Evolutionary conservation across 176 grass and related monocot species (phyloP).

Genomic region (Lolium multiflorum): DNA sequence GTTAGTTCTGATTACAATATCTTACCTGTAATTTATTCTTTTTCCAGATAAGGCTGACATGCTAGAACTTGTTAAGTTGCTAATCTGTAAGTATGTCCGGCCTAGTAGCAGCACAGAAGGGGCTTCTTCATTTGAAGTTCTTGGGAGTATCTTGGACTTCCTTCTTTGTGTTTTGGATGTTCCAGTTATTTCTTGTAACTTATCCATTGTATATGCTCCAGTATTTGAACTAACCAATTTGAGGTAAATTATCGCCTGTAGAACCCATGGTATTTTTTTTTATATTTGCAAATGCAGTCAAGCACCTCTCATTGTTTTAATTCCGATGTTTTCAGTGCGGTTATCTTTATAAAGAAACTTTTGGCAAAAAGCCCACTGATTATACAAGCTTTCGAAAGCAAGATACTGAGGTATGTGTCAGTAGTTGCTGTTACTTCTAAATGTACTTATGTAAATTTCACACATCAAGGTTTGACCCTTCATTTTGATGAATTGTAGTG

Average conservation of each 20-base stretch:
- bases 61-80: constrained; percentile 60
- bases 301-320: constrained; percentile 16
- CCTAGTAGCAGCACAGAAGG: constrained; percentile 48
- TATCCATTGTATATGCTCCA: constrained; percentile 64
- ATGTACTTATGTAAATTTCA: neutral
- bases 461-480: neutral
- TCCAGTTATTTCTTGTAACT: constrained; percentile 60
- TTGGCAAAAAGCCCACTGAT: constrained; percentile 60
- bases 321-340: constrained; percentile 42
- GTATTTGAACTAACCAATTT: constrained; percentile 67
- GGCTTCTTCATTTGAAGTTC: constrained; percentile 51
- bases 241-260: constrained; percentile 52
- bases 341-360: constrained; percentile 69
- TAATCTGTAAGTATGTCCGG: constrained; percentile 60
- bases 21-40: constrained; percentile 1
- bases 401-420: constrained; percentile 75
- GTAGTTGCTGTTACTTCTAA: constrained; percentile 22
- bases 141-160: constrained; percentile 69
- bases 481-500: constrained; percentile 53
- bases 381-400: constrained; percentile 55
- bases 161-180: constrained; percentile 83
- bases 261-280: neutral
- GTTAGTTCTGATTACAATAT: constrained; percentile 36
- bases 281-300: neutral
- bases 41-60: constrained; percentile 65